Evolutionary conservation across 805 yeast species (phyloP).

Genomic region (Candida verbasci): DNA sequence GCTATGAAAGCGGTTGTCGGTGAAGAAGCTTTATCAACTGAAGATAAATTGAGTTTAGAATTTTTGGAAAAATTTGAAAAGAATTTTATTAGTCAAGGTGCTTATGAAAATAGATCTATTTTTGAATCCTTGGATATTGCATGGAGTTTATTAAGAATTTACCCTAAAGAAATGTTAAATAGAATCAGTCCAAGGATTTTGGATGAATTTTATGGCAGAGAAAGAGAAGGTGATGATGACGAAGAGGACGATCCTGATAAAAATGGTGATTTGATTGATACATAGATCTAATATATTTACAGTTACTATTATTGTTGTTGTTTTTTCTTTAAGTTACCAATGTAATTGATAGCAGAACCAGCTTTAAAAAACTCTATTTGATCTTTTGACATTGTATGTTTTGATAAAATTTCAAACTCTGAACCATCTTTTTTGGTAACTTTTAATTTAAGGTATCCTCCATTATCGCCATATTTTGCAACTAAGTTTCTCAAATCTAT

Average conservation of each 20-base stretch:
- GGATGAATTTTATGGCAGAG: constrained; percentile 92
- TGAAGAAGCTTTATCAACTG: constrained; percentile 97
- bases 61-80: constrained; percentile 97
- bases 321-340: constrained; percentile 21
- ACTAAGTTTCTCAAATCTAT: constrained; percentile 71
- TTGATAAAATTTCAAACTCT: constrained; percentile 63
- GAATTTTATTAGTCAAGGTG: constrained; percentile 93
- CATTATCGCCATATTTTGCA: constrained; percentile 79
- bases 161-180: constrained; percentile 97
- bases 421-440: constrained; percentile 76
- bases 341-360: constrained; percentile 93
- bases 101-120: constrained; percentile 91
- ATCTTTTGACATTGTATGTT: constrained; percentile 96
- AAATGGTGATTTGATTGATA: constrained; percentile 13
- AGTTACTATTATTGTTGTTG: neutral
- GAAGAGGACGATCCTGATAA: constrained; percentile 37
- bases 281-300: neutral
- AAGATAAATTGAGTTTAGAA: constrained; percentile 95
- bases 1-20: constrained; percentile 99
- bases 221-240: constrained; percentile 57
- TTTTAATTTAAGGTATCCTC: constrained; percentile 68
- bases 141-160: constrained; percentile 95
- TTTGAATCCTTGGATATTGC: constrained; percentile 97
- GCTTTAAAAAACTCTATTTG: constrained; percentile 95
- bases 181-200: constrained; percentile 97